These are phyloP conservation scores for Lanmaoa pseudosensibilis DNA, from an alignment of 768 basidiomycete genomes.

Conservation along the genomic window DNA sequence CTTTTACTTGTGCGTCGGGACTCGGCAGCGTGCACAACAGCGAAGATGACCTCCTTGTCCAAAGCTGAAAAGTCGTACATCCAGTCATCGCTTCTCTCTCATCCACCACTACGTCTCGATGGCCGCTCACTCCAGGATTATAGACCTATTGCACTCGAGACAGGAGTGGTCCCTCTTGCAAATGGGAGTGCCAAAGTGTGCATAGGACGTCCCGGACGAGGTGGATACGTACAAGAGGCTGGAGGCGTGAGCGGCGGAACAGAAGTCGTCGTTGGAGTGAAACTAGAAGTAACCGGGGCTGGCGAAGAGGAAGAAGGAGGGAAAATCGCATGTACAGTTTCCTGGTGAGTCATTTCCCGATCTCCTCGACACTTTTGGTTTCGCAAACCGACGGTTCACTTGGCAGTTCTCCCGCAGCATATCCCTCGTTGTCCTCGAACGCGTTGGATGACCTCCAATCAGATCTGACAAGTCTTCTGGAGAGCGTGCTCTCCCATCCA, in stretches of 20 bases:
- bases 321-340: constrained; percentile 64
- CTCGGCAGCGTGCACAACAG: too few species aligned
- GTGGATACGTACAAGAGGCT: constrained; percentile 74
- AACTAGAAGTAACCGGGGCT: constrained; percentile 69
- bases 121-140: constrained; percentile 70
- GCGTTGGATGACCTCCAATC: constrained; percentile 76
- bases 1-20: background rate
- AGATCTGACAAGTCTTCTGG: constrained; percentile 64
- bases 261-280: constrained; percentile 74
- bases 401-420: constrained; percentile 75
- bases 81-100: constrained; percentile 57
- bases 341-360: constrained; percentile 58
- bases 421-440: constrained; percentile 61
- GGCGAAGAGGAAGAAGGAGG: constrained; percentile 58
- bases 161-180: constrained; percentile 75
- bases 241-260: constrained; percentile 76
- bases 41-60: constrained; percentile 46
- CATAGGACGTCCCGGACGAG: constrained; percentile 65
- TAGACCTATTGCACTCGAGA: constrained; percentile 69
- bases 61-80: constrained; percentile 83
- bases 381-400: constrained; percentile 29
- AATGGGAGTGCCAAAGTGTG: constrained; percentile 80
- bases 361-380: background rate
- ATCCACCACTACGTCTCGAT: constrained; percentile 69
- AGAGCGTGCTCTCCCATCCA: constrained; percentile 63